Evolutionary conservation across 208 protist genomes (phyloP), one percentile per base, ranked within the genome.

Genomic region (Naegleria fowleri): DNA sequence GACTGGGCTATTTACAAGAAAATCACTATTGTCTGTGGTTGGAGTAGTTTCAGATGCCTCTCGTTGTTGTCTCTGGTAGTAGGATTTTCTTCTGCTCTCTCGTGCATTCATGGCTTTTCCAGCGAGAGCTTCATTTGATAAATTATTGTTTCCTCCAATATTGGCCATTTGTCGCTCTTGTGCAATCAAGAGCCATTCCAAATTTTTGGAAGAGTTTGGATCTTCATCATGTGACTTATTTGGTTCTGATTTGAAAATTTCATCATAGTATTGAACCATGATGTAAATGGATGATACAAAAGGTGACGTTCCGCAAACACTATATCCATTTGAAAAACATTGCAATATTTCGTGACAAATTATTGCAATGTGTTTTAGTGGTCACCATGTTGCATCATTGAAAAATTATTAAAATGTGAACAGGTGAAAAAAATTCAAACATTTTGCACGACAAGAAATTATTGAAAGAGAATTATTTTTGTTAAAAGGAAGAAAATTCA

Each of bases 181-280:
- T 36, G 29, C 29, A 13, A 11, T 79, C 9, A 36, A 13, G 6
- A 79, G n/a, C 67, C 67, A 79, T 36, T 79, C 67, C 13, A 79
- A 36, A 79, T 79, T 79, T 13, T 79, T 36, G 1, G 67, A 36
- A 25, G 16, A 36, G 67, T 79, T 79, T 9, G 9, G 19, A 36
- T 79, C 29, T 13, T 79, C 29, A 36, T 79, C 67, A 9, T 19
- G 19, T 36, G n/a, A 36, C n/a, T 11, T 11, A 9, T 36, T 36
- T 36, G 67, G 9, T 29, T 67, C 55, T 29, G 11, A 2, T 67
- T 29, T 67, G 29, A 79, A 79, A 36, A 79, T 33, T 79, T 36
- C n/a, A 79, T 79, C 67, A 79, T 79, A 79, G 29, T 36, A 79
- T 79, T 79, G 67, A 29, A 79, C 67, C 67, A 79, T 79, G 9